Base-by-base conservation (phyloP, 306 rosid genomes). In the Mimosa bimucronata region DNA sequence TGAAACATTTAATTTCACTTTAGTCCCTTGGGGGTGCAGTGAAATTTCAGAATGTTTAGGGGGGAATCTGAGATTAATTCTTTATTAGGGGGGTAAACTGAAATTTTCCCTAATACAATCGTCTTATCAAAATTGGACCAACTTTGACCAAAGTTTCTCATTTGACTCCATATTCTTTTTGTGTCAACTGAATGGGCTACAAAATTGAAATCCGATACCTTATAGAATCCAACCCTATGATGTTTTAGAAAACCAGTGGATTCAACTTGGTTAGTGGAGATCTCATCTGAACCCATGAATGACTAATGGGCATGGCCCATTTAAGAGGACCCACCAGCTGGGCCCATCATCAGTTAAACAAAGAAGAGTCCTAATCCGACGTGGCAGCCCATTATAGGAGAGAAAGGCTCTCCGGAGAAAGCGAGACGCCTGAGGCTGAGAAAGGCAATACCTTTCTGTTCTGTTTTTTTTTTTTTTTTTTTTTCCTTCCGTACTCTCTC, bases 361-460 rank as follows among this genome's bases (percentile, higher is more conserved):
- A 9, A 55, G 40, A 62, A 52, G 4, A 57, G 52, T 42, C 77
- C 70, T 21, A 58, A 42, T 42, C 12, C 40, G 80, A 80, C 71
- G 76, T 80, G 84, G 75, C 79, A 18, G 52, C 28, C 60, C 75
- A 41, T 2, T 34, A 34, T 1, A 3, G 16, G 31, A 13, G 25
- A 83, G 87, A 72, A 82, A 74, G 71, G 44, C 61, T 30, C 46
- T 87, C 82, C 91, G 87, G 67, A 78, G 79, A 66, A 60, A 65
- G 67, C 83, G 81, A 58, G 26, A 19, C 42, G 40, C 76, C 23
- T 48, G 82, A 71, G 80, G 70, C 84, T 29, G 13, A 23, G 25
- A 21, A 16, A 15, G 44, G 30, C 55, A 29, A 26, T 18, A 42
- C 15, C 28, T 31, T 50, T 50, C 46, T 31, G 26, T 40, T 26